These are phyloP conservation scores for Yamadazyma pseudoaaseri DNA, from an alignment of 1,139 yeast genomes.

Conservation along the genomic window DNA sequence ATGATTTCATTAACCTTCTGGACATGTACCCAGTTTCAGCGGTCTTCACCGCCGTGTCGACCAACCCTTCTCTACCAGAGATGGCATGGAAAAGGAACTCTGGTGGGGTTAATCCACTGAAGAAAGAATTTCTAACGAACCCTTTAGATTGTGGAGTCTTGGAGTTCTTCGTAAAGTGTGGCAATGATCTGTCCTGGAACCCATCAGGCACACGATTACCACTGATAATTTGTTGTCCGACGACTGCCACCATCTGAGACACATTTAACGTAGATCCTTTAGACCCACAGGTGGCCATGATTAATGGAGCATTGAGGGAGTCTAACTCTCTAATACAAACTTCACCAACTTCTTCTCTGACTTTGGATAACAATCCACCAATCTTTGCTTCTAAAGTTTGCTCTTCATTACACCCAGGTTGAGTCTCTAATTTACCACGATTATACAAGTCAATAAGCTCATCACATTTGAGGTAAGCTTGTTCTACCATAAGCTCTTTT, in stretches of 20 bases:
- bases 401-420: constrained; percentile 98
- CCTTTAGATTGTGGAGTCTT: constrained; percentile 98
- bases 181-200: constrained; percentile 96
- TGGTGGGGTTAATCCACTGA: constrained; percentile 90
- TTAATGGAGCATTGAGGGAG: constrained; percentile 89
- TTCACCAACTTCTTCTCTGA: constrained; percentile 98
- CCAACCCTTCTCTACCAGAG: constrained; percentile 99
- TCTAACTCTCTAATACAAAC: constrained; percentile 93
- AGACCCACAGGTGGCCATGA: constrained; percentile 99
- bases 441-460: constrained; percentile 79
- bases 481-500: constrained; percentile 88
- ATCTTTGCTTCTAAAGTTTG: constrained; percentile 97
- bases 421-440: constrained; percentile 90
- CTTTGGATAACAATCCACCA: constrained; percentile 93
- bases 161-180: constrained; percentile 94
- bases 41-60: constrained; percentile 98
- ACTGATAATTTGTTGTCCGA: constrained; percentile 97
- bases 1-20: constrained; percentile 95
- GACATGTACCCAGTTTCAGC: constrained; percentile 99
- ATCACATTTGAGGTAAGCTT: constrained; percentile 90
- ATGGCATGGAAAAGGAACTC: constrained; percentile 98
- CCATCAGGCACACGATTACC: constrained; percentile 99
- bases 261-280: constrained; percentile 98
- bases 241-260: constrained; percentile 99
- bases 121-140: constrained; percentile 94